Conservation (phyloP, 257 asterid species). For the Leonotis leonurus region DNA sequence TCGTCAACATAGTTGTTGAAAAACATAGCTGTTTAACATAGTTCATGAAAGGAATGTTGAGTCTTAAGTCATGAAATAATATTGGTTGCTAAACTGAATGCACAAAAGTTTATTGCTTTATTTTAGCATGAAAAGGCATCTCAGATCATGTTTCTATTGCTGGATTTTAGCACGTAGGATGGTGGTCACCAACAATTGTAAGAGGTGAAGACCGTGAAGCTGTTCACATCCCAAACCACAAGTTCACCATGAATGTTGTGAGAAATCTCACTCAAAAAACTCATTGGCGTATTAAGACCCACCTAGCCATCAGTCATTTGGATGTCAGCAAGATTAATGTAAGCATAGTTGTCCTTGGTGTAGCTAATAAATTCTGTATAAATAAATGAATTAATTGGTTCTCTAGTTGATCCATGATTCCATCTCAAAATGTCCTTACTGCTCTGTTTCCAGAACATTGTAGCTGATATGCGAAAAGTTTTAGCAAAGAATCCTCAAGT, state of each 20-base stretch:
- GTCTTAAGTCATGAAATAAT: background rate
- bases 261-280: slow-evolving; percentile 83
- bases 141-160: background rate
- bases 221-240: slow-evolving; percentile 93
- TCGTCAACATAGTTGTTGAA: slow-evolving; percentile 5
- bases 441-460: slow-evolving; percentile 59
- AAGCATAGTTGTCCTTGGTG: slow-evolving; percentile 21
- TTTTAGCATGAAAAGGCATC: too few relatives aligned
- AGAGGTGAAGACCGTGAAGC: slow-evolving; percentile 99
- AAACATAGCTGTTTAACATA: background rate
- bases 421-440: slow-evolving; percentile 1
- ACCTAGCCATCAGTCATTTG: slow-evolving; percentile 78
- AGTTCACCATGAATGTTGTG: slow-evolving; percentile 84
- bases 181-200: slow-evolving; percentile 95
- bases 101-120: background rate
- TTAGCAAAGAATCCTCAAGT: slow-evolving; percentile 89
- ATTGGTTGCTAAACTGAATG: background rate
- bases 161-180: slow-evolving; percentile 72
- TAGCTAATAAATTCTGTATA: background rate
- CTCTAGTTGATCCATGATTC: slow-evolving; percentile 1
- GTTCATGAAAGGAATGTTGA: background rate
- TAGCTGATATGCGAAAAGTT: slow-evolving; percentile 96
- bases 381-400: background rate
- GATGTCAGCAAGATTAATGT: slow-evolving; percentile 89
- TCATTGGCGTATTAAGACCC: slow-evolving; percentile 94